These are phyloP conservation scores for Ophiostoma australiae DNA, from an alignment of 2,329 filamentous ascomycete species.

Conservation along the genomic window DNA sequence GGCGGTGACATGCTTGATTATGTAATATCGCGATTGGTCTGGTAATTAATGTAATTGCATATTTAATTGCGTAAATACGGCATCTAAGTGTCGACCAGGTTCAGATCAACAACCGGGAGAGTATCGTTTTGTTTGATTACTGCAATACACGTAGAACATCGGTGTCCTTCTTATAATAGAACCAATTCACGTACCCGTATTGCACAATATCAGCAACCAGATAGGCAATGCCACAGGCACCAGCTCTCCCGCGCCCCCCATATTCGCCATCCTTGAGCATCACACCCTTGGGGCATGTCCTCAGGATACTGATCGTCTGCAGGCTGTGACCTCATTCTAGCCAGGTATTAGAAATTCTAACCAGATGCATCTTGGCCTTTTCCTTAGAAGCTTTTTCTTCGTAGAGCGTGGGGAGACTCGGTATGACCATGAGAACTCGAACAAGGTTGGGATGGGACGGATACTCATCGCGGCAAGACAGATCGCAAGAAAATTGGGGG, in stretches of 20 bases:
- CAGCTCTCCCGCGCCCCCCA: background rate
- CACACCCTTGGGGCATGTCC: background rate
- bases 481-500: background rate
- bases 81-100: background rate
- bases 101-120: background rate
- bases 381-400: background rate
- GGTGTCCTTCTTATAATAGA: too few relatives aligned
- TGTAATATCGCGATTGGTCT: background rate
- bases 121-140: too few relatives aligned
- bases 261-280: background rate
- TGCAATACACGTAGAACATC: too few relatives aligned
- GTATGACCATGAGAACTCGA: background rate
- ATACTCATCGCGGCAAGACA: background rate
- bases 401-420: background rate
- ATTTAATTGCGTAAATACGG: background rate
- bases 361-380: background rate
- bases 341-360: background rate
- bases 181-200: background rate
- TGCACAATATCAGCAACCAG: background rate
- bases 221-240: background rate
- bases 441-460: background rate
- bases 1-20: background rate
- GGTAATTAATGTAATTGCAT: background rate
- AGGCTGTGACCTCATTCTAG: background rate
- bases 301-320: background rate